Percentiles rank a stretch among this genome's conserved stretches.
These are phyloP conservation scores for Alopecurus myosuroides DNA, from an alignment of 176 grass and related monocot species.

Conservation along the genomic window DNA sequence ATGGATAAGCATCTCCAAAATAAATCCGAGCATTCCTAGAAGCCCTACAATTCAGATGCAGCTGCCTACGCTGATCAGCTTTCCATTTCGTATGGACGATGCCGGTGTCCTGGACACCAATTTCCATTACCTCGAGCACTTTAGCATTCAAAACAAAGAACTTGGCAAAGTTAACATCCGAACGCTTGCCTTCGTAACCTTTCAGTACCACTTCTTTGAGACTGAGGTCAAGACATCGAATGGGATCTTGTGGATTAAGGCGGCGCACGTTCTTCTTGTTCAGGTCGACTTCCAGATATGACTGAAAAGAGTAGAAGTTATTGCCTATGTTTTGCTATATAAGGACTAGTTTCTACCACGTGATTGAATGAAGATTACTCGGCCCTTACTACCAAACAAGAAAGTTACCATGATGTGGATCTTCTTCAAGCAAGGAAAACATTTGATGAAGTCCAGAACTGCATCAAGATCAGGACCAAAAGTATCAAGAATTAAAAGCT, in stretches of 20 bases:
- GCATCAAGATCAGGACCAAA: neutral
- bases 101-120: neutral
- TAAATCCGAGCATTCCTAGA: neutral
- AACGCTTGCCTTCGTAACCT: neutral
- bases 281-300: neutral
- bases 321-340: neutral
- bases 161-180: constrained; percentile 10
- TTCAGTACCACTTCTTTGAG: neutral
- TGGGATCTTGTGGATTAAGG: neutral
- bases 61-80: neutral
- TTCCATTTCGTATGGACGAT: neutral
- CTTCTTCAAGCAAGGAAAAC: constrained; percentile 3
- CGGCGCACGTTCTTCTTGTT: neutral
- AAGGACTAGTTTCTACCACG: neutral
- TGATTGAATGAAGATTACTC: neutral
- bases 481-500: neutral
- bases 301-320: neutral
- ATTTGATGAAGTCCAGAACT: neutral
- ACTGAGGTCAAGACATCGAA: neutral
- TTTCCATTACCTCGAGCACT: neutral
- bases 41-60: neutral
- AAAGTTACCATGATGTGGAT: neutral
- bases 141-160: neutral
- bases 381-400: neutral
- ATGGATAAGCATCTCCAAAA: neutral